Percentiles rank a stretch among this genome's conserved stretches.
Evolutionary conservation across 345 rosid species (phyloP).

Genomic region (Gossypium anomalum): DNA sequence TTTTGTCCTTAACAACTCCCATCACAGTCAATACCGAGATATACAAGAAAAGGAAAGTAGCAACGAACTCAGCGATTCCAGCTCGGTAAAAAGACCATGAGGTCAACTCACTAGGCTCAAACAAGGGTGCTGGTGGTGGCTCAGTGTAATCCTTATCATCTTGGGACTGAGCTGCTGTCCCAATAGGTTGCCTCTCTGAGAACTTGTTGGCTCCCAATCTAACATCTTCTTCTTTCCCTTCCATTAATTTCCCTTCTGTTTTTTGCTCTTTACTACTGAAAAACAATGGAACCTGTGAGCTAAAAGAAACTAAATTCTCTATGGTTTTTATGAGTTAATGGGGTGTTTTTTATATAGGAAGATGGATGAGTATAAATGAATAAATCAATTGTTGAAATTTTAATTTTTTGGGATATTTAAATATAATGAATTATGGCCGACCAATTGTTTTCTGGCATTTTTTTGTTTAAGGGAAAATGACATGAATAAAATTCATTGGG

Average conservation of each 20-base stretch:
- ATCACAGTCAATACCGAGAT: slow-evolving; percentile 46
- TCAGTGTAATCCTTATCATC: slow-evolving; percentile 44
- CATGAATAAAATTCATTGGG: background rate
- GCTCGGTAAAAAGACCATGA: slow-evolving; percentile 57
- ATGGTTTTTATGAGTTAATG: background rate
- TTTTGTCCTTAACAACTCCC: slow-evolving; percentile 31
- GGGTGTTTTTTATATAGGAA: slow-evolving; percentile 20
- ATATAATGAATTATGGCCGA: slow-evolving; percentile 28
- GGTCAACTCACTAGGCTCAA: slow-evolving; percentile 30
- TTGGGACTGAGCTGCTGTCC: slow-evolving; percentile 48
- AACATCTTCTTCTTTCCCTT: slow-evolving; percentile 52
- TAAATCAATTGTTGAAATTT: background rate
- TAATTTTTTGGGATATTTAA: background rate
- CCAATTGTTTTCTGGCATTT: slow-evolving; percentile 22
- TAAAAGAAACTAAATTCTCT: background rate
- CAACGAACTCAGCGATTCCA: slow-evolving; percentile 50
- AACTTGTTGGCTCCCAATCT: slow-evolving; percentile 55
- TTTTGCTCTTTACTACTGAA: background rate
- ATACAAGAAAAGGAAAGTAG: slow-evolving; percentile 48
- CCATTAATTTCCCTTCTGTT: slow-evolving; percentile 21
- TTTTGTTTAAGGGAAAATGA: background rate
- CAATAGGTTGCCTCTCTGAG: slow-evolving; percentile 48
- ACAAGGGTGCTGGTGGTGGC: slow-evolving; percentile 49
- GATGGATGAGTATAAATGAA: background rate
- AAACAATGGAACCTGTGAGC: background rate